Base-by-base conservation (phyloP, 2,329 filamentous ascomycete genomes). In the Emydomyces testavorans region DNA sequence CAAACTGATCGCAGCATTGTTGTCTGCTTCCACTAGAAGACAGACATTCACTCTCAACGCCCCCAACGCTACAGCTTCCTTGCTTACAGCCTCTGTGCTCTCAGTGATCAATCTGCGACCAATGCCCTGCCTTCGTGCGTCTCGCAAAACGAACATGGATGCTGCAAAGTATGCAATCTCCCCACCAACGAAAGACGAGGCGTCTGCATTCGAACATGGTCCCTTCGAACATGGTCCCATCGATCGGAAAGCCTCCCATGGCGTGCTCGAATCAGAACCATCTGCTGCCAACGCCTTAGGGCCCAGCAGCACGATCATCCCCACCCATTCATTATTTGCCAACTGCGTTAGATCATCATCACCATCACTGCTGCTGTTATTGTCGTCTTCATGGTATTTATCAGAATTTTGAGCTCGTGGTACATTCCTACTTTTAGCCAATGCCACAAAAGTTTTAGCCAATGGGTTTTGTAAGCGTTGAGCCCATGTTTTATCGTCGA, bases 61-160 rank as follows among this genome's bases (percentile, higher is more conserved):
- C 4, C 38, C 31, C 16, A 48, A 37, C 3, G 11, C 15, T 13
- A 16, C 26, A 15, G 40, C 50, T 11, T 60, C 56, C 8, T 50
- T 23, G 6, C 40, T 36, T 3, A 45, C 53, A n/a, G 35, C 29
- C 11, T 50, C 38, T 1, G 55, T 35, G 6, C 49, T 46, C 5
- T 51, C 46, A 7, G 52, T 49, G 5, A 62, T 23, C 20, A 62
- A 48, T 26, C 50, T 54, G 36, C 48, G 53, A 4, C 52, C 59
- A 34, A 56, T 46, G 4, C 56, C 56, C 35, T 52, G 54, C 44
- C 52, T 49, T 28, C 58, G 50, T 15, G 41, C 50, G 5, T 54
- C 39, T n/a, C 55, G 54, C 29, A 53, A 49, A 35, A 60, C 57
- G 46, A 59, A 62, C 53, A 61, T 57, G n/a, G 57, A 59, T 26